Percentiles rank a stretch among this genome's conserved stretches.
Evolutionary conservation across 768 basidiomycete genomes (phyloP).

Genomic region (Lentinula raphanica): DNA sequence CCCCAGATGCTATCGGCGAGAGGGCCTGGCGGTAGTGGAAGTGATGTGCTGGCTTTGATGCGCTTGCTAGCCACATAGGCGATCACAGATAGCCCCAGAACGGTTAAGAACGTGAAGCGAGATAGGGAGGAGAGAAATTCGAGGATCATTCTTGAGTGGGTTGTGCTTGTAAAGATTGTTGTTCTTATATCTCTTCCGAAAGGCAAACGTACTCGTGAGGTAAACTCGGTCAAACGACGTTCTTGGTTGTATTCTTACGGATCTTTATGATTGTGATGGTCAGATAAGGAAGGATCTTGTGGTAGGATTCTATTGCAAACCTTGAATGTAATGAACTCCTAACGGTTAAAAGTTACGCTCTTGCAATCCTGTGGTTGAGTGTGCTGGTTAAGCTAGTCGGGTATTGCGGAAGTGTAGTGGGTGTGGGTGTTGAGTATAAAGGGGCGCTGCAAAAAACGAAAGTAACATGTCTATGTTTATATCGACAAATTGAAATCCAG

Average conservation of each 20-base stretch:
- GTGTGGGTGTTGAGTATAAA: not conserved
- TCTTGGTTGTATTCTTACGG: not conserved
- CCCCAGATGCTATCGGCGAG: constrained; percentile 37
- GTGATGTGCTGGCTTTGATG: not conserved
- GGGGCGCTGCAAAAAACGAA: not conserved
- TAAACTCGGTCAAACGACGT: not conserved
- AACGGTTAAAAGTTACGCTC: too few relatives aligned
- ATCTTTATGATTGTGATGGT: not conserved
- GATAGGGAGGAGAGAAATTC: not conserved
- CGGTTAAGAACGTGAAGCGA: not conserved
- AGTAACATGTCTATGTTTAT: not conserved
- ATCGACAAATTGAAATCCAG: too few relatives aligned
- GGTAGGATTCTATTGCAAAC: not conserved
- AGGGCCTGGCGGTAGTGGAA: constrained; percentile 40
- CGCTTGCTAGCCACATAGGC: not conserved
- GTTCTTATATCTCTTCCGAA: not conserved
- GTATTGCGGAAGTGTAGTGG: not conserved
- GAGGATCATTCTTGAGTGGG: not conserved
- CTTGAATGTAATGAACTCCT: not conserved
- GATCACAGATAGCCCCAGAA: not conserved
- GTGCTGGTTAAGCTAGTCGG: not conserved
- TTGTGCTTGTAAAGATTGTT: not conserved
- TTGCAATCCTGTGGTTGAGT: too few relatives aligned
- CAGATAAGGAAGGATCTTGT: not conserved
- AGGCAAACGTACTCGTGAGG: not conserved